Percentiles rank a stretch among this genome's conserved stretches.
These are phyloP conservation scores for Physaria fendleri DNA, from an alignment of 345 rosid species.

Conservation along the genomic window DNA sequence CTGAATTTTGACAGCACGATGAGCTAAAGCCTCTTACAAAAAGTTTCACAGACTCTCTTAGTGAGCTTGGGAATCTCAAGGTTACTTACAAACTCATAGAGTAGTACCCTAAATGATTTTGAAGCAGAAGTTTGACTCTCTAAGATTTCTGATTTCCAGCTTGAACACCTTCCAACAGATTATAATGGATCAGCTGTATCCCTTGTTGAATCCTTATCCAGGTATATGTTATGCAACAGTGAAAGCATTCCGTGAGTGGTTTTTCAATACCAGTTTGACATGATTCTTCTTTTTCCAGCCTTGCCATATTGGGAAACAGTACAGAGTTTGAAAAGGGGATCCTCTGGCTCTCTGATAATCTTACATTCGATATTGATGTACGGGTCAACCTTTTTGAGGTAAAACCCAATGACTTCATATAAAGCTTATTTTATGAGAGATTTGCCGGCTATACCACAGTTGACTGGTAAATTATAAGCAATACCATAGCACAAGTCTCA, in stretches of 20 bases:
- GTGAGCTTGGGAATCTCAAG: slow-evolving; percentile 94
- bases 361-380: slow-evolving; percentile 73
- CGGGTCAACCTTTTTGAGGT: slow-evolving; percentile 96
- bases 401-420: neutral
- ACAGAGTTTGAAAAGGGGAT: slow-evolving; percentile 82
- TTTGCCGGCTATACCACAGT: too few species aligned
- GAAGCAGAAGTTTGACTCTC: slow-evolving; percentile 18
- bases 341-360: slow-evolving; percentile 82
- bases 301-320: slow-evolving; percentile 76
- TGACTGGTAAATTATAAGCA: too few species aligned
- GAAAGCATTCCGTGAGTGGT: neutral
- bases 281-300: slow-evolving; percentile 48
- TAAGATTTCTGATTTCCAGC: slow-evolving; percentile 48
- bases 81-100: slow-evolving; percentile 32
- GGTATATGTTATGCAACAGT: slow-evolving; percentile 40
- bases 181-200: slow-evolving; percentile 93
- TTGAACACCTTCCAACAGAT: slow-evolving; percentile 72
- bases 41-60: slow-evolving; percentile 82
- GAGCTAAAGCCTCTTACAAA: slow-evolving; percentile 85
- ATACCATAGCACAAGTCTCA: too few species aligned
- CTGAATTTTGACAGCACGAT: slow-evolving; percentile 61
- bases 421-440: neutral
- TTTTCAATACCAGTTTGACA: slow-evolving; percentile 5
- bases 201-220: slow-evolving; percentile 82
- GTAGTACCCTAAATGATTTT: neutral